phyloP scores from a whole-genome alignment of 257 asterid genomes.

The Striga asiatica region DNA sequence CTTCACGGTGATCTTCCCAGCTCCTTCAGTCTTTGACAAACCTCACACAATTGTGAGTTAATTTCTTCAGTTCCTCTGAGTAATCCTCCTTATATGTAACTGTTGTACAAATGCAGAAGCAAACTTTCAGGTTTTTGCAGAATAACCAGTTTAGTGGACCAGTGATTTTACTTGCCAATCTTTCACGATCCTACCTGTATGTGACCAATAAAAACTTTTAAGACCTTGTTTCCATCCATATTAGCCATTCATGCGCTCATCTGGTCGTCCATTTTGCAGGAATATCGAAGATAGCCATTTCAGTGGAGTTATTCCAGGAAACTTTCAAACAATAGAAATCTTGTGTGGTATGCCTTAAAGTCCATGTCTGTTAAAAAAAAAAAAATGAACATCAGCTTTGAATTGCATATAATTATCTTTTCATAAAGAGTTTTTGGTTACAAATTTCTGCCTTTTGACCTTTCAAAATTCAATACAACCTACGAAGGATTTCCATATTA shows the following conservation, averaged over 20 bases:
- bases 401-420: no score
- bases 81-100: constrained; percentile 1
- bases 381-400: no score
- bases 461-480: no score
- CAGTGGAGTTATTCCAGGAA: constrained; percentile 84
- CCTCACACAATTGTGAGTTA: constrained; percentile 67
- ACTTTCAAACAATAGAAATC: constrained; percentile 54
- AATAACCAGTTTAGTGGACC: constrained; percentile 76
- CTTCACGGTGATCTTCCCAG: constrained; percentile 85
- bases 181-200: constrained; percentile 61
- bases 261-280: constrained; percentile 31
- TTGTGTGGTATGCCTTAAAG: constrained; percentile 43
- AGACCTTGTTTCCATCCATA: neutral
- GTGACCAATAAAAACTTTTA: constrained; percentile 14
- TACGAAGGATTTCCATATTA: no score
- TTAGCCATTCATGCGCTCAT: constrained; percentile 18
- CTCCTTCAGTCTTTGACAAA: constrained; percentile 51
- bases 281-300: constrained; percentile 85
- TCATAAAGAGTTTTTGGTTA: no score
- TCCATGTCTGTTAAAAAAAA: no score
- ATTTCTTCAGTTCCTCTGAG: neutral
- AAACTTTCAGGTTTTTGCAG: constrained; percentile 60
- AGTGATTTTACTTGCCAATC: constrained; percentile 57
- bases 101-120: no score
- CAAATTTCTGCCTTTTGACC: no score